These are phyloP conservation scores for Xylaria digitata DNA, from an alignment of 2,329 filamentous ascomycete genomes.

Conservation along the genomic window DNA sequence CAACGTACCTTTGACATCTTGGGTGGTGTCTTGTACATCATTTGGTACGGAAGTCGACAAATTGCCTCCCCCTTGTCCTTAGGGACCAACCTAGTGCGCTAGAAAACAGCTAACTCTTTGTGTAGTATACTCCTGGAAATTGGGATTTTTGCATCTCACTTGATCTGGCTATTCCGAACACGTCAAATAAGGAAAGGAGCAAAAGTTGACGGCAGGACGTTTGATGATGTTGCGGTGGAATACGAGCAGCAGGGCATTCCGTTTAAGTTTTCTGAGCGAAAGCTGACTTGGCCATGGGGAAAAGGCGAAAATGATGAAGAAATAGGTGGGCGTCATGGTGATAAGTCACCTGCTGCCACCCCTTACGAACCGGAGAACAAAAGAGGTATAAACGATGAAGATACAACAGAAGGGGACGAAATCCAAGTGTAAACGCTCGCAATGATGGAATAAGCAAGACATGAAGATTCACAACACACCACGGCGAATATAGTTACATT, in stretches of 20 bases:
- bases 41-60: slow-evolving; percentile 60
- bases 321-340: slow-evolving; percentile 7
- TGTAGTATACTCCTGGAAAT: slow-evolving; percentile 66
- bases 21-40: slow-evolving; percentile 69
- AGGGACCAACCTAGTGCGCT: too few relatives aligned
- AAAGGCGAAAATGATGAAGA: slow-evolving; percentile 36
- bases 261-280: slow-evolving; percentile 54
- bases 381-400: neutral
- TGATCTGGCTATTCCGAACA: slow-evolving; percentile 68
- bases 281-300: slow-evolving; percentile 30
- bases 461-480: neutral
- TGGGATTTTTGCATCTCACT: slow-evolving; percentile 69
- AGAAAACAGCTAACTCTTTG: slow-evolving; percentile 12
- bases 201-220: slow-evolving; percentile 61
- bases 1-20: slow-evolving; percentile 71
- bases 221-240: slow-evolving; percentile 63
- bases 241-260: slow-evolving; percentile 48
- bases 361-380: neutral
- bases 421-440: neutral
- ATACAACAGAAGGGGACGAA: neutral
- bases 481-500: neutral
- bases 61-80: neutral
- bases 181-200: slow-evolving; percentile 64
- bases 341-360: neutral
- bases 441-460: neutral